These are phyloP conservation scores for Heterobasidion parviporum DNA, from an alignment of 1,284 basidiomycete species.

Conservation along the genomic window DNA sequence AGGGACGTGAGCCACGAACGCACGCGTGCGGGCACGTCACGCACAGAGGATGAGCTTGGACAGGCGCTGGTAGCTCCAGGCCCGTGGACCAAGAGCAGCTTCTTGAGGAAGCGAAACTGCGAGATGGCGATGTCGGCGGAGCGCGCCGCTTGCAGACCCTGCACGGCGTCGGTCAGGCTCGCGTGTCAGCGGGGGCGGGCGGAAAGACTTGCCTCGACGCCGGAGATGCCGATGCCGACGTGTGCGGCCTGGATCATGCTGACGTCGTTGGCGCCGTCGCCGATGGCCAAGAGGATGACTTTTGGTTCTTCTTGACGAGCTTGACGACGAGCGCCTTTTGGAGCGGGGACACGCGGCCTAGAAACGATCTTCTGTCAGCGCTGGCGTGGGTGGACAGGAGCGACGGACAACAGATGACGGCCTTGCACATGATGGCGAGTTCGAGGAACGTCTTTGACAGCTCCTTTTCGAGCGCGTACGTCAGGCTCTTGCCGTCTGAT, in stretches of 20 bases:
- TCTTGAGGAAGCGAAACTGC: constrained; percentile 96
- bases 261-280: constrained; percentile 96
- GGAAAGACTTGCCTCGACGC: constrained; percentile 66
- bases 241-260: constrained; percentile 97
- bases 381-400: constrained; percentile 1
- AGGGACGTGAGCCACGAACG: not conserved
- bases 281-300: constrained; percentile 92
- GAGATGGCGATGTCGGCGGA: constrained; percentile 97
- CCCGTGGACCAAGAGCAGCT: constrained; percentile 95
- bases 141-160: constrained; percentile 95
- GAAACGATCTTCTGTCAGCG: not conserved
- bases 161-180: not conserved
- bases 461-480: constrained; percentile 90
- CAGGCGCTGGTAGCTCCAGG: constrained; percentile 95
- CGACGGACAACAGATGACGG: constrained; percentile 88
- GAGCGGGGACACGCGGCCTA: constrained; percentile 93
- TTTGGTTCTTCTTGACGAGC: constrained; percentile 94
- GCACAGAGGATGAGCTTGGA: constrained; percentile 92
- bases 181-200: not conserved
- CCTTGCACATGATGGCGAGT: constrained; percentile 97
- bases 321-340: constrained; percentile 99
- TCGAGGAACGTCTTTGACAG: constrained; percentile 87
- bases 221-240: constrained; percentile 97
- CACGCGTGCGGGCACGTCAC: constrained; percentile 20
- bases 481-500: constrained; percentile 89